Conservation (phyloP, 2,329 filamentous ascomycete species). For the Alternaria panax region DNA sequence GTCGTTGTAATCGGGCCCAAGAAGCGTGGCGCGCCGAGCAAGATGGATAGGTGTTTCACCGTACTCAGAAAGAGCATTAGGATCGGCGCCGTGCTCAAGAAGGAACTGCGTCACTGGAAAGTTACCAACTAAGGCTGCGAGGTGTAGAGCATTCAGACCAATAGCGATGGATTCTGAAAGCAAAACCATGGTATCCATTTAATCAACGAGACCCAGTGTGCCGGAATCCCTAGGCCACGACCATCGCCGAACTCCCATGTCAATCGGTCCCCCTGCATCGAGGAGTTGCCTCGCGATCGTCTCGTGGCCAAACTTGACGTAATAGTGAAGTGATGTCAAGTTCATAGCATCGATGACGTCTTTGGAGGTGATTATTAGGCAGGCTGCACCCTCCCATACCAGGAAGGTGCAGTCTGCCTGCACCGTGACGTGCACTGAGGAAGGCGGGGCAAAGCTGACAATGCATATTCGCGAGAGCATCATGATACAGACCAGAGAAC, state of each 20-base stretch:
- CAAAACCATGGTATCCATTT: too few species aligned
- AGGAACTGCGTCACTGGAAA: not conserved
- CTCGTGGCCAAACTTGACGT: not conserved
- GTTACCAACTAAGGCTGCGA: not conserved
- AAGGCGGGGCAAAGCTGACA: not conserved
- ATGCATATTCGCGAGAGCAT: not conserved
- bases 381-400: not conserved
- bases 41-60: constrained; percentile 1
- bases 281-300: not conserved
- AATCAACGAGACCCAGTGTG: accelerated
- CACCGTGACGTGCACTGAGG: not conserved
- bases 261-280: not conserved
- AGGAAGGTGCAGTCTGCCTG: not conserved
- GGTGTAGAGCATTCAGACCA: not conserved
- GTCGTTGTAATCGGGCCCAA: not conserved
- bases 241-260: not conserved
- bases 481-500: too few species aligned
- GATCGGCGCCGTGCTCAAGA: not conserved
- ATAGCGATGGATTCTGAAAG: not conserved
- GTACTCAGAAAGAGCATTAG: not conserved
- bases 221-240: not conserved
- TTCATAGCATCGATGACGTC: too few species aligned
- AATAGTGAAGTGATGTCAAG: not conserved
- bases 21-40: not conserved
- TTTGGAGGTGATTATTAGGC: not conserved